Conservation (phyloP, 176 grass and related monocot species). For the Miscanthus lutarioriparius region DNA sequence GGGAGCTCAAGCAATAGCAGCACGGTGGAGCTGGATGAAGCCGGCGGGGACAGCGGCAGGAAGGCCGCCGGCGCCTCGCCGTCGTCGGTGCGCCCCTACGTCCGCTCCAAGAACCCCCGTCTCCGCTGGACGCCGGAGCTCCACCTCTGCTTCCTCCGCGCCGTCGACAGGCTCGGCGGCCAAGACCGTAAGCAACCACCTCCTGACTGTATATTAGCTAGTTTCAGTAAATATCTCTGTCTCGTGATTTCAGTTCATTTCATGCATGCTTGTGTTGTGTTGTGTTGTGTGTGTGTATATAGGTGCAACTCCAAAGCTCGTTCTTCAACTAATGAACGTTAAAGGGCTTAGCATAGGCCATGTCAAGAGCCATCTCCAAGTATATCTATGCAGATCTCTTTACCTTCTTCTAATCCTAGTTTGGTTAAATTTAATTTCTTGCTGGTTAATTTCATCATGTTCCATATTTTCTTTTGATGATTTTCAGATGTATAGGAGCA, state of each 20-base stretch:
- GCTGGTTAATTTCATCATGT: not conserved
- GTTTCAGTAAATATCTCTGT: not conserved
- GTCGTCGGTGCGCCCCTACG: conserved; percentile 50
- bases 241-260: not conserved
- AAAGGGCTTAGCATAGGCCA: conserved; percentile 79
- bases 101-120: conserved; percentile 74
- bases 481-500: conserved; percentile 81
- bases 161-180: conserved; percentile 69
- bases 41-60: not conserved
- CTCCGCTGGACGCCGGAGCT: conserved; percentile 81
- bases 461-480: not conserved
- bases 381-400: conserved; percentile 3
- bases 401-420: not conserved
- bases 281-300: not conserved
- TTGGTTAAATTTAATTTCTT: not conserved
- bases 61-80: not conserved
- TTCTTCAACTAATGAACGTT: conserved; percentile 76
- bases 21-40: conserved; percentile 66
- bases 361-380: conserved; percentile 77
- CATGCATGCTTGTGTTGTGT: not conserved
- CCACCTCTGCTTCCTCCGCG: conserved; percentile 60
- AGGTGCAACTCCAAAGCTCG: conserved; percentile 73
- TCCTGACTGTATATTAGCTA: not conserved
- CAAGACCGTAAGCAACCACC: conserved; percentile 58
- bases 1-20: conserved; percentile 56